Percentiles rank a stretch among this genome's conserved stretches.
Conservation (phyloP, 2,329 filamentous ascomycete species). For the Ceratocystis huliohia region DNA sequence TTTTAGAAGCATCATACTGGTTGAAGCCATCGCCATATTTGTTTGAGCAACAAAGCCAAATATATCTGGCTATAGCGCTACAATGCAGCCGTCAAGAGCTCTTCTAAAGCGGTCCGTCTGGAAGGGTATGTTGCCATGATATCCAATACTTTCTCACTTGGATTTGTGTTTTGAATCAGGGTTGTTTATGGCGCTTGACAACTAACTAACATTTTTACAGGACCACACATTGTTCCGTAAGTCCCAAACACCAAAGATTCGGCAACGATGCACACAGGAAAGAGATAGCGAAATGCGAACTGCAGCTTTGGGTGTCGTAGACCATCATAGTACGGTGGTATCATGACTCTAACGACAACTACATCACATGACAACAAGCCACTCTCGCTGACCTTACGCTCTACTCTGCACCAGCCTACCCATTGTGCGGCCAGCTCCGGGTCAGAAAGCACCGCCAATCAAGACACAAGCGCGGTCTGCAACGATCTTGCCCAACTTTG, state of each 20-base stretch:
- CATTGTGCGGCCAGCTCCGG: constrained; percentile 48
- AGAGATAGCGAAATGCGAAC: background rate
- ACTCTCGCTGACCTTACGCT: background rate
- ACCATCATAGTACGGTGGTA: constrained; percentile 15
- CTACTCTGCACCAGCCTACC: constrained; percentile 37
- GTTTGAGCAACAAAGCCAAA: background rate
- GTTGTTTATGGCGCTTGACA: constrained; percentile 20
- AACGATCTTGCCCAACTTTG: constrained; percentile 84
- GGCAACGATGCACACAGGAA: background rate
- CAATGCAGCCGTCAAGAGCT: constrained; percentile 56
- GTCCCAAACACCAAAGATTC: constrained; percentile 22
- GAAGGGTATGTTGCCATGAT: constrained; percentile 53
- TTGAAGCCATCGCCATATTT: constrained; percentile 4
- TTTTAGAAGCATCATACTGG: background rate
- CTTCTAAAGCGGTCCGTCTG: constrained; percentile 68
- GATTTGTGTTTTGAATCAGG: background rate
- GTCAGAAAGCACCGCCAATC: constrained; percentile 57
- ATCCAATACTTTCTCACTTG: background rate
- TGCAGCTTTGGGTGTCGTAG: constrained; percentile 6
- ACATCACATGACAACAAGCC: background rate
- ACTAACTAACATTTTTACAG: constrained; percentile 26
- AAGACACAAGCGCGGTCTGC: constrained; percentile 77
- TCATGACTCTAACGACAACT: background rate
- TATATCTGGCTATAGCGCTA: background rate
- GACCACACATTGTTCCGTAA: constrained; percentile 44